These are phyloP conservation scores for Cinchona pubescens DNA, from an alignment of 257 asterid genomes.

Conservation along the genomic window DNA sequence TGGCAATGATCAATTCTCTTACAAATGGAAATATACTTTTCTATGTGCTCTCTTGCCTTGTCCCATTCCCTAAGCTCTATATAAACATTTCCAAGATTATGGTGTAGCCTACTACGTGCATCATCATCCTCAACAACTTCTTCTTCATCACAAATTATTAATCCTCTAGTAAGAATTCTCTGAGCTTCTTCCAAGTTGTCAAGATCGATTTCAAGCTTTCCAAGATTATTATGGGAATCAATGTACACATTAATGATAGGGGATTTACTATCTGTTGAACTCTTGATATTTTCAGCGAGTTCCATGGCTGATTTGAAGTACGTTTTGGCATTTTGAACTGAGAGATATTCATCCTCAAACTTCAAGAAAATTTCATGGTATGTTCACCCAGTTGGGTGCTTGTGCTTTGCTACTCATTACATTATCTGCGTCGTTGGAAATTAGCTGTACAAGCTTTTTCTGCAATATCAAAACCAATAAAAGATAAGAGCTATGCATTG, in stretches of 20 bases:
- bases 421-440: conserved; percentile 66
- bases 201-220: conserved; percentile 88
- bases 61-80: conserved; percentile 75
- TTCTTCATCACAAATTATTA: conserved; percentile 82
- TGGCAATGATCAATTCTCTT: conserved; percentile 66
- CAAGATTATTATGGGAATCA: conserved; percentile 92
- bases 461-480: conserved; percentile 25
- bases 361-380: conserved; percentile 79
- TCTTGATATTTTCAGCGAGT: conserved; percentile 53
- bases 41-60: conserved; percentile 61
- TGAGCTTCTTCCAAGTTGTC: conserved; percentile 76
- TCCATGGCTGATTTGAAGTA: conserved; percentile 69
- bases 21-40: conserved; percentile 70
- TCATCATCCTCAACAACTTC: conserved; percentile 70
- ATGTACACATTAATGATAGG: conserved; percentile 68
- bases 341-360: conserved; percentile 70
- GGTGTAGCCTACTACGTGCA: conserved; percentile 91
- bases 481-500: background rate
- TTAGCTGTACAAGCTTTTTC: conserved; percentile 85
- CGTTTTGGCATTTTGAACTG: conserved; percentile 68
- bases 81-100: conserved; percentile 87
- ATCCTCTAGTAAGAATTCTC: conserved; percentile 56
- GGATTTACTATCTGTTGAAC: conserved; percentile 32
- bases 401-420: conserved; percentile 91
- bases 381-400: conserved; percentile 96